Evolutionary conservation across 768 basidiomycete genomes (phyloP).

Genomic region (Mycena olivaceomarginata): DNA sequence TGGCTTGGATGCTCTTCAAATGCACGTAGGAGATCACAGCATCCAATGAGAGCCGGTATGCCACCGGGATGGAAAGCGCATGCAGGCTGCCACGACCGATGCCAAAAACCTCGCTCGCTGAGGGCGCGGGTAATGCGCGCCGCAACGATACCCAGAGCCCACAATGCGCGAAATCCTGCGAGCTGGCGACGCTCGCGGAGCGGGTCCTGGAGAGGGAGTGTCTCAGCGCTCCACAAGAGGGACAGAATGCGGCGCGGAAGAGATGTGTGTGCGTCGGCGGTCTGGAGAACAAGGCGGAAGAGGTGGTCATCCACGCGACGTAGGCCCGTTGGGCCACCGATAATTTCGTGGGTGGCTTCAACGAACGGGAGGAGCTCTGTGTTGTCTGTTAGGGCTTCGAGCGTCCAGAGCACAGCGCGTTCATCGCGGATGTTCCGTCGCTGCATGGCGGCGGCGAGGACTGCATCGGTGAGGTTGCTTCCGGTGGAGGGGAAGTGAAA

Average conservation of each 20-base stretch:
- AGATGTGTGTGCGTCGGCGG: constrained; percentile 26
- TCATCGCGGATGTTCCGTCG: constrained; percentile 29
- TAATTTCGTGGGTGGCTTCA: constrained; percentile 35
- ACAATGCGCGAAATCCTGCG: constrained; percentile 22
- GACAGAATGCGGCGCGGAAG: constrained; percentile 24
- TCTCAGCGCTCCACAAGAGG: constrained; percentile 24
- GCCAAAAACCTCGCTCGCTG: neutral
- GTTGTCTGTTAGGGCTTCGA: constrained; percentile 36
- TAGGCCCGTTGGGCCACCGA: constrained; percentile 24
- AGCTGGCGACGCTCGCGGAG: constrained; percentile 9
- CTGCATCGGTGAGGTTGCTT: constrained; percentile 23
- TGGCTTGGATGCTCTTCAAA: constrained; percentile 10
- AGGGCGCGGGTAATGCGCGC: constrained; percentile 2
- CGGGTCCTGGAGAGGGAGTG: constrained; percentile 3
- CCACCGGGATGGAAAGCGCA: neutral
- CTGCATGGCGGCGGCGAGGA: constrained; percentile 24
- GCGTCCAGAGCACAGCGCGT: constrained; percentile 38
- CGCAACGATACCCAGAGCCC: constrained; percentile 29
- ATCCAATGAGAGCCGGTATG: neutral
- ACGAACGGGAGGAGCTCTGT: constrained; percentile 38
- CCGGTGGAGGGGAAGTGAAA: constrained; percentile 7
- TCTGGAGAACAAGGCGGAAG: constrained; percentile 32
- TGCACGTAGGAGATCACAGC: constrained; percentile 6
- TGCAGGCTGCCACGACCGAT: neutral
- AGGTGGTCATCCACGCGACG: constrained; percentile 33